phyloP scores from a whole-genome alignment of 495 filamentous ascomycete species.

The Talaromyces adpressus region DNA sequence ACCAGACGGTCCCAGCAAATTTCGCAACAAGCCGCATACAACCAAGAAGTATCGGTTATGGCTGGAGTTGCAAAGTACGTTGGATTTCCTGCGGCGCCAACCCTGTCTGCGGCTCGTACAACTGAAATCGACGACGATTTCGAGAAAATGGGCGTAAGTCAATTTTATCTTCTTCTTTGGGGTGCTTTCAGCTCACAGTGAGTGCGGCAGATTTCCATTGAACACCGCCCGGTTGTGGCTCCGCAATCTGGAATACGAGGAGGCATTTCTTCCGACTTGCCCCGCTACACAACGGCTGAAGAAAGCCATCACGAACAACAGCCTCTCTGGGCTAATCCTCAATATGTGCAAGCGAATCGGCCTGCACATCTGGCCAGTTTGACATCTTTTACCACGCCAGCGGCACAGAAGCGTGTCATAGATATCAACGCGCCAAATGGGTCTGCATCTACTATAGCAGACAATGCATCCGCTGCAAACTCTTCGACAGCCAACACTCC shows the following conservation, averaged over 20 bases:
- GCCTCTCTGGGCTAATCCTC: conserved; percentile 83
- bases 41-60: conserved; percentile 85
- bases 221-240: conserved; percentile 20
- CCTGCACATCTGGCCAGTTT: not conserved
- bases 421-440: conserved; percentile 48
- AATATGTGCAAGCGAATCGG: conserved; percentile 23
- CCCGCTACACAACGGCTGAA: conserved; percentile 54
- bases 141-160: conserved; percentile 81
- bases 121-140: conserved; percentile 80
- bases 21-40: conserved; percentile 76
- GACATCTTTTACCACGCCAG: conserved; percentile 43
- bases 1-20: conserved; percentile 64
- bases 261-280: conserved; percentile 30
- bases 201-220: conserved; percentile 30
- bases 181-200: conserved; percentile 7
- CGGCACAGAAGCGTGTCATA: conserved; percentile 43
- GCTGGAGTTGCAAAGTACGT: conserved; percentile 89
- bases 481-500: conserved; percentile 42
- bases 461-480: conserved; percentile 39
- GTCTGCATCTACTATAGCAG: conserved; percentile 50
- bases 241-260: conserved; percentile 29
- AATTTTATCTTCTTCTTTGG: not conserved
- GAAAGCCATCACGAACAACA: conserved; percentile 67
- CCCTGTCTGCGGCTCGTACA: conserved; percentile 61
- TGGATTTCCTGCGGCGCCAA: conserved; percentile 91